phyloP scores from a whole-genome alignment of 768 basidiomycete species.

The Harrya chromipes region DNA sequence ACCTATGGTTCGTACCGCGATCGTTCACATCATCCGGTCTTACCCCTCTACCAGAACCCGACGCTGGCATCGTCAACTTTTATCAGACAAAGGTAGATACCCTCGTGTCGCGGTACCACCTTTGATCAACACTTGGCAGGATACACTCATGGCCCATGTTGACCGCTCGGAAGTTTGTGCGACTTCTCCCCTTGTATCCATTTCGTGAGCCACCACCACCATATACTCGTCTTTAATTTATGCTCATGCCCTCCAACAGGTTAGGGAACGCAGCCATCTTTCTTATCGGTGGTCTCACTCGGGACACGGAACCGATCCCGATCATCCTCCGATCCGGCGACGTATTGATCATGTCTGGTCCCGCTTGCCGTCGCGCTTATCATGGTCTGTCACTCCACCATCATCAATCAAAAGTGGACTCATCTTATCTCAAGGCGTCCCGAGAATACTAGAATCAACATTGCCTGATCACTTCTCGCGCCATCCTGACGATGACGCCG shows the following conservation, averaged over 20 bases:
- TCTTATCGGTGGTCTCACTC: slow-evolving; percentile 80
- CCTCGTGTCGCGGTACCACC: not conserved
- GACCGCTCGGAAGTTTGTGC: slow-evolving; percentile 94
- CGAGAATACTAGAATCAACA: slow-evolving; percentile 80
- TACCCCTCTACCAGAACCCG: slow-evolving; percentile 59
- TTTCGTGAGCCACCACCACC: slow-evolving; percentile 63
- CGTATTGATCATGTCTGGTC: slow-evolving; percentile 90
- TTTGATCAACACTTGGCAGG: slow-evolving; percentile 32
- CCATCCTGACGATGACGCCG: slow-evolving; percentile 23
- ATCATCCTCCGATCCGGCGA: slow-evolving; percentile 91
- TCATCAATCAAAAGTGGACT: not conserved
- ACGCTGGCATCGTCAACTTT: slow-evolving; percentile 96
- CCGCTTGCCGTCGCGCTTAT: slow-evolving; percentile 79
- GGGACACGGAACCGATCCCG: slow-evolving; percentile 72
- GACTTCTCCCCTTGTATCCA: slow-evolving; percentile 87
- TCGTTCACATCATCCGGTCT: slow-evolving; percentile 6
- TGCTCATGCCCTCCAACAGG: slow-evolving; percentile 36
- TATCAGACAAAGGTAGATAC: slow-evolving; percentile 68
- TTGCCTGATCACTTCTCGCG: slow-evolving; percentile 58
- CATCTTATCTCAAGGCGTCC: slow-evolving; percentile 55
- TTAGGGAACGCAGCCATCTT: slow-evolving; percentile 89
- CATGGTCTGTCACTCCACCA: slow-evolving; percentile 61
- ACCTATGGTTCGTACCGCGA: slow-evolving; percentile 62
- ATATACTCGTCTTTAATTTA: not conserved
- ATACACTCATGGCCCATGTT: slow-evolving; percentile 97